Conservation (phyloP, 106 monocot species). For the Hemerocallis citrina region DNA sequence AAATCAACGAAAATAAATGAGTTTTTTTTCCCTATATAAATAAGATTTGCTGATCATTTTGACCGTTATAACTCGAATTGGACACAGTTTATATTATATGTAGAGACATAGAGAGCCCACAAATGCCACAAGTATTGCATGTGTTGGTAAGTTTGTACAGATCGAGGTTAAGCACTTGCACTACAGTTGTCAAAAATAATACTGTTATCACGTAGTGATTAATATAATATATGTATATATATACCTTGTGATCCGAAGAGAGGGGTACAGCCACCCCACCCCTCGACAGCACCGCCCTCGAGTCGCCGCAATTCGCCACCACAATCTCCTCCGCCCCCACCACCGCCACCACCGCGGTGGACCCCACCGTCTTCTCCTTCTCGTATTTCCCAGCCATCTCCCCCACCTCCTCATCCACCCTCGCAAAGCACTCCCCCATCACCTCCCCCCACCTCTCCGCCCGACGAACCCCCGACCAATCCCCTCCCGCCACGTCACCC, state of each 20-base stretch:
- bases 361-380: slow-evolving; percentile 41
- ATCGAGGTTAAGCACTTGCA: no score
- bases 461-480: neutral
- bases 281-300: slow-evolving; percentile 55
- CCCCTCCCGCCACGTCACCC: slow-evolving; percentile 30
- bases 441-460: slow-evolving; percentile 31
- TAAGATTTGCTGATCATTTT: no score
- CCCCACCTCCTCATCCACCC: slow-evolving; percentile 47
- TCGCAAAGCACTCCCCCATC: slow-evolving; percentile 37
- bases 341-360: slow-evolving; percentile 70
- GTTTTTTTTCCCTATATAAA: no score
- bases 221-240: no score
- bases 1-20: no score
- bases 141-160: no score
- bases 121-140: no score
- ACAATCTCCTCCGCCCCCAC: slow-evolving; percentile 33
- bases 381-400: slow-evolving; percentile 2
- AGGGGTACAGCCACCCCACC: slow-evolving; percentile 54
- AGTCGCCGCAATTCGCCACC: slow-evolving; percentile 78
- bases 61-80: no score
- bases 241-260: slow-evolving; percentile 67
- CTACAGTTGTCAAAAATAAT: no score
- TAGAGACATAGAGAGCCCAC: no score
- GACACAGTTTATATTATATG: no score
- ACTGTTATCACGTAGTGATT: no score